Evolutionary conservation across 2,329 filamentous ascomycete genomes (phyloP), one percentile per base, ranked within the genome.

Genomic region (Xylaria sp.): DNA sequence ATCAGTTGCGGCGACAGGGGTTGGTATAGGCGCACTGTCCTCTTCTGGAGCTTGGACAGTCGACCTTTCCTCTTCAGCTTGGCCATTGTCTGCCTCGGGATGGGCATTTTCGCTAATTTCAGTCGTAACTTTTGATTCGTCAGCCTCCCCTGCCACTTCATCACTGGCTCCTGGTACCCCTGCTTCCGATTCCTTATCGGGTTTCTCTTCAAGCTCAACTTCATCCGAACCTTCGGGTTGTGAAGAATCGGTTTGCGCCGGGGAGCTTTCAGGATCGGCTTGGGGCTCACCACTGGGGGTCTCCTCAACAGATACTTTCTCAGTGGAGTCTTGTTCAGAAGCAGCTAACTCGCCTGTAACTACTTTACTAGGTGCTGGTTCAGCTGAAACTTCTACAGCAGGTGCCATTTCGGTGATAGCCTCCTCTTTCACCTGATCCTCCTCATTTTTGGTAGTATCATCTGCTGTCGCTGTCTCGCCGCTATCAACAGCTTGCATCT

Each of bases 171-270:
- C 54, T 2, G 51, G 16, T 40, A 5, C 29, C 40, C 54, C 37
- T 25, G n/a, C n/a, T n/a, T 68, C 29, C 27, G 44, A 16, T 8
- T 71, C 51, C 6, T 70, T 48, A 10, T 55, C n/a, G 16, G 55
- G 4, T 10, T 72, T 59, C 27, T 71, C 66, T 40, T 63, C 60
- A 32, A 47, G 8, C 10, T 72, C 61, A 55, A 72, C 70, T 27
- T 69, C 67, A n/a, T 68, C 68, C 6, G 69, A n/a, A 3, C 44
- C 35, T 42, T 72, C 70, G 16, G 40, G 51, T 47, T 40, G 54
- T 23, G 40, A 16, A 16, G 21, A 25, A n/a, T 57, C 47, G n/a
- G 37, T 40, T 37, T 62, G 29, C 8, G 48, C 51, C 2, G 27
- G 25, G 1, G 42, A 27, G 2, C 1, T 35, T 29, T 62, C 57